These are phyloP conservation scores for Luzula sylvatica DNA, from an alignment of 176 grass and related monocot species.

Conservation along the genomic window DNA sequence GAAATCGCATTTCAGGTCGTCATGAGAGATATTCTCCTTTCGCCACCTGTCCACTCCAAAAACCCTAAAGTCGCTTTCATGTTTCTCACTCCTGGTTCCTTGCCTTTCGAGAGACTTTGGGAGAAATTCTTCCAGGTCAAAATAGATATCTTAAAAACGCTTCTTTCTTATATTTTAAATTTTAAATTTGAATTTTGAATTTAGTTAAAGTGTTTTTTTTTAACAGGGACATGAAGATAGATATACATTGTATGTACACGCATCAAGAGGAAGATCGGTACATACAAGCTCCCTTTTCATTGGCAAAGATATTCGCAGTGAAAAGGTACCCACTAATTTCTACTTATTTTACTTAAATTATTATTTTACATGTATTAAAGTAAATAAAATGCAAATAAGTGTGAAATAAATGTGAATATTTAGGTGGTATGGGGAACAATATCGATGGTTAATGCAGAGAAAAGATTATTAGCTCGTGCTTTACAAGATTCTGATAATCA, in stretches of 20 bases:
- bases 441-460: conserved; percentile 97
- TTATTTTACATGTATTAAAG: neutral
- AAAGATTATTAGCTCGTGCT: conserved; percentile 87
- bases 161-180: neutral
- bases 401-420: conserved; percentile 7
- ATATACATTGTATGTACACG: conserved; percentile 90
- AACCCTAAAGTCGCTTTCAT: conserved; percentile 98
- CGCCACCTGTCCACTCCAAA: conserved; percentile 42
- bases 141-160: neutral
- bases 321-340: conserved; percentile 60
- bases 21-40: conserved; percentile 54
- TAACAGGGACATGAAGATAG: conserved; percentile 88
- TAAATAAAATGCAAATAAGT: too few species aligned
- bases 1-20: conserved; percentile 65
- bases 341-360: conserved; percentile 5
- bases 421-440: conserved; percentile 85
- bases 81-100: conserved; percentile 87
- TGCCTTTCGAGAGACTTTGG: conserved; percentile 98
- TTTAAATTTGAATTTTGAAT: neutral
- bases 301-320: conserved; percentile 68
- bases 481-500: conserved; percentile 87
- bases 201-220: neutral
- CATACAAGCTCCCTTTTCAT: conserved; percentile 67
- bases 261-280: conserved; percentile 61
- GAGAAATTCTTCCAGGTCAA: conserved; percentile 96